phyloP scores from a whole-genome alignment of 768 basidiomycete genomes.

The Cubamyces lactineus region DNA sequence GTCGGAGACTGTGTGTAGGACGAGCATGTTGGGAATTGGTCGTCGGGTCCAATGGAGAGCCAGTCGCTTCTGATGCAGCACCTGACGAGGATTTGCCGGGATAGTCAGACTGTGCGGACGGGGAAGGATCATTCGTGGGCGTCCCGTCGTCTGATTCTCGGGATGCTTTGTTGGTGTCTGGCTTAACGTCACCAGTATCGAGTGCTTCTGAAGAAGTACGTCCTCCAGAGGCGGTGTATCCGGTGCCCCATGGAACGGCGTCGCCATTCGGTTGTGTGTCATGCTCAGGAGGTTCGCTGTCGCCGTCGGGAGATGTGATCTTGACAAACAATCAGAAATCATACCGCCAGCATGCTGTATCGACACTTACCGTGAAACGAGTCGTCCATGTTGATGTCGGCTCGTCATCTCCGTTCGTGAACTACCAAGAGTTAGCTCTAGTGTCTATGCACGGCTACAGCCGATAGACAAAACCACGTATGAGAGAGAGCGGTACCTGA shows the following conservation, averaged over 20 bases:
- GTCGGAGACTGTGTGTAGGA: not conserved
- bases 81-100: not conserved
- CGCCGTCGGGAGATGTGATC: conserved; percentile 41
- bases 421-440: conserved; percentile 25
- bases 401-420: conserved; percentile 34
- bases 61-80: not conserved
- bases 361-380: conserved; percentile 40
- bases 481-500: conserved; percentile 32
- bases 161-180: not conserved
- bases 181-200: not conserved
- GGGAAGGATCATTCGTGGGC: not conserved
- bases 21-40: not conserved
- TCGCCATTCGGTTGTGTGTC: conserved; percentile 40
- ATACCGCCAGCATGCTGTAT: not conserved
- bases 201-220: not conserved
- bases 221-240: conserved; percentile 21
- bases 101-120: not conserved
- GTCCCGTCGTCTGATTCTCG: not conserved
- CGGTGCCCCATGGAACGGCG: conserved; percentile 42
- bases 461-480: not conserved
- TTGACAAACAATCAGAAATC: conserved; percentile 8
- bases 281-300: conserved; percentile 32
- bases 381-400: conserved; percentile 40
- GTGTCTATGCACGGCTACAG: not conserved
- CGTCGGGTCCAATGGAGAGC: not conserved